Evolutionary conservation across 2,329 filamentous ascomycete genomes (phyloP), one percentile per base, ranked within the genome.

Genomic region (Diaporthe sp.): DNA sequence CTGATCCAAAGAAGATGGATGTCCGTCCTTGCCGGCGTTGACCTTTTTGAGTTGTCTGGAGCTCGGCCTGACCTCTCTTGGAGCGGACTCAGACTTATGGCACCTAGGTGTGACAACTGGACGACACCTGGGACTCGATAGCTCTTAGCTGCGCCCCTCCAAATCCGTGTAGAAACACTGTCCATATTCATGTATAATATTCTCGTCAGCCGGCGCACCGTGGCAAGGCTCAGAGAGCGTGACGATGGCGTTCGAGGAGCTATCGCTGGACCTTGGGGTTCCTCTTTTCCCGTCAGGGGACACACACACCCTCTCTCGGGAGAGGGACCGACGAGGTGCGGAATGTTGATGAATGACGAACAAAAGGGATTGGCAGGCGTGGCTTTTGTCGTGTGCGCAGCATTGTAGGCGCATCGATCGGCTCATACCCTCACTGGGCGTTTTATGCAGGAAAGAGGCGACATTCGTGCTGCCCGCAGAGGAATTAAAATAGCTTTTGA

Each of bases 151-250:
- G 65, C 13, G 31, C 65, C 31, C 22, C 46, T 53, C 46, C 46
- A 53, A 34, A 10, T 13, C 31, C 31, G 46, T 68, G 65, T 68
- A 68, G 34, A 68, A 68, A 68, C 46, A 53, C 13, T 65, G 65
- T 68, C 65, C 65, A 72, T 72, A 61, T 31, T 44, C 69, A 31
- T 72, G 69, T 68, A 68, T 68, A 68, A 68, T 68, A 68, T 1
- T 68, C 46, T 53, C 65, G 46, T 53, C 46, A 22, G 65, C 65
- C n/a, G 31, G 46, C 65, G 34, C 65, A 28, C 31, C 65, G 34
- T 19, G 34, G 31, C 65, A 53, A 68, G 31, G 31, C 65, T 53
- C 44, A 53, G 46, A 42, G 46, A 53, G 31, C 44, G 15, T 51
- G 31, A 12, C 34, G 65, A 68, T 53, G 46, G 49, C 65, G 65